phyloP scores from a whole-genome alignment of 2,329 filamentous ascomycete species.

The Scedosporium apiospermum region DNA sequence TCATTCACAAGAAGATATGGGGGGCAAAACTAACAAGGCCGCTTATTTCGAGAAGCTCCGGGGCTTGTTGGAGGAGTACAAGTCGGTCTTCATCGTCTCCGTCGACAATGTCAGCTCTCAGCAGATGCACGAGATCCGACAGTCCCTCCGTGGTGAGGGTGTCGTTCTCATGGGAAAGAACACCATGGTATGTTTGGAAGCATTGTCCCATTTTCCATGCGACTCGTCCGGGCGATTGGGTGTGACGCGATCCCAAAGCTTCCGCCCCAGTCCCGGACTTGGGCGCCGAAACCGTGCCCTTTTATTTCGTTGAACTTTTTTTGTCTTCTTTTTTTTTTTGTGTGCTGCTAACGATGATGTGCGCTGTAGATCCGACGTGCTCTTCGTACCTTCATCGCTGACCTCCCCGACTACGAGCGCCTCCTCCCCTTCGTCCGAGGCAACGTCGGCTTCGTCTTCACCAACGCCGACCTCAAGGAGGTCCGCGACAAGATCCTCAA shows the following conservation, averaged over 20 bases:
- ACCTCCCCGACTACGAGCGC: conserved; percentile 95
- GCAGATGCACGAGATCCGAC: conserved; percentile 99
- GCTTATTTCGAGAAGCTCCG: conserved; percentile 99
- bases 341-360: not conserved
- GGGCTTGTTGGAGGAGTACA: conserved; percentile 90
- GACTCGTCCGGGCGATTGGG: not conserved
- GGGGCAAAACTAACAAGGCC: conserved; percentile 96
- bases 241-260: no score
- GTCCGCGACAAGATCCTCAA: conserved; percentile 87
- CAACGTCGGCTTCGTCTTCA: conserved; percentile 99
- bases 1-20: conserved; percentile 94
- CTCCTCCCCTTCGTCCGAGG: conserved; percentile 92
- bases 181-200: conserved; percentile 72
- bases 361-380: conserved; percentile 73
- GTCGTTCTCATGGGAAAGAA: conserved; percentile 99
- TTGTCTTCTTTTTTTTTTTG: no score
- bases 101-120: conserved; percentile 99
- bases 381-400: conserved; percentile 84
- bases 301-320: not conserved
- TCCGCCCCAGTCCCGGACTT: not conserved
- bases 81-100: conserved; percentile 92
- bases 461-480: conserved; percentile 88
- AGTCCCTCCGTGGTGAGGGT: conserved; percentile 79
- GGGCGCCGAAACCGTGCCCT: not conserved
- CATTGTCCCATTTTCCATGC: not conserved